A percentile compares a stretch with the other conserved stretches of the same genome.
phyloP scores from a whole-genome alignment of 805 yeast genomes.

The Teunomyces tritomae region DNA sequence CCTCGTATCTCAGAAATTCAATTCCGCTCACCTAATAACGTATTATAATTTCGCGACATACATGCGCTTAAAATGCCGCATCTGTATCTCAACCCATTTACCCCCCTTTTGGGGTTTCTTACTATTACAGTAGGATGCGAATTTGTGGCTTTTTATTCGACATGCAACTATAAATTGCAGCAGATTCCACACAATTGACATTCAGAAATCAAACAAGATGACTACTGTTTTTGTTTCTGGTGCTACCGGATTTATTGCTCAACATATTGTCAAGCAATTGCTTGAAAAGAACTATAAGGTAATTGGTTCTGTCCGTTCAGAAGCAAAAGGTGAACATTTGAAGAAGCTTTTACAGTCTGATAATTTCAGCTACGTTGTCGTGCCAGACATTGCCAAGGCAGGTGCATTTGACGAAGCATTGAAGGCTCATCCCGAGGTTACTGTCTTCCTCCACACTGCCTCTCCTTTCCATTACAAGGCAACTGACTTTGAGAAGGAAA shows the following conservation, averaged over 20 bases:
- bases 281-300: constrained; percentile 39
- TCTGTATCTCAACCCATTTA: not conserved
- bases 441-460: constrained; percentile 31
- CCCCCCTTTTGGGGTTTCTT: not conserved
- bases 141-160: not conserved
- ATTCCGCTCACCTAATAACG: no score
- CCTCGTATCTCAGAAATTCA: no score
- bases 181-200: not conserved
- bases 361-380: constrained; percentile 21
- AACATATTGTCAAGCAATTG: constrained; percentile 39
- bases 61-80: not conserved
- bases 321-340: constrained; percentile 33
- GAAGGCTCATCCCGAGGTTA: constrained; percentile 24
- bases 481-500: constrained; percentile 17
- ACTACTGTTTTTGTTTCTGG: constrained; percentile 44
- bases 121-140: not conserved
- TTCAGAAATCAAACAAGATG: not conserved
- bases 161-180: not conserved
- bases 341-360: constrained; percentile 11
- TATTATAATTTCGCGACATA: no score
- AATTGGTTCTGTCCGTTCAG: constrained; percentile 45
- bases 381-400: constrained; percentile 17
- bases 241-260: constrained; percentile 52
- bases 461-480: constrained; percentile 27
- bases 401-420: constrained; percentile 29